Evolutionary conservation across 495 filamentous ascomycete genomes (phyloP).

Genomic region (Pyrenopolyporus hunteri): DNA sequence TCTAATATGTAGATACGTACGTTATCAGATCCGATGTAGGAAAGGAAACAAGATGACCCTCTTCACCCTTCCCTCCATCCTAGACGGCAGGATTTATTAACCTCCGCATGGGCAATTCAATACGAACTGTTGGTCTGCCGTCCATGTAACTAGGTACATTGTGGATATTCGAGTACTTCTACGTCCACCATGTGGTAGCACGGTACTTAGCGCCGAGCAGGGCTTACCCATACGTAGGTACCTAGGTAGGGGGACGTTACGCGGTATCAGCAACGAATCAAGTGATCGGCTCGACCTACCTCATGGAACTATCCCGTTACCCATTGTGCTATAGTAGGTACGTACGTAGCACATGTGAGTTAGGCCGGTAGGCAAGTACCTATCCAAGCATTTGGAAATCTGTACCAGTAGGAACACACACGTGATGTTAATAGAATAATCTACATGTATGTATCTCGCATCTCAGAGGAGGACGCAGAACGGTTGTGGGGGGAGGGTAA

Average conservation of each 20-base stretch:
- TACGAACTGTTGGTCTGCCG: conserved; percentile 4
- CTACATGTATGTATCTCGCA: conserved; percentile 14
- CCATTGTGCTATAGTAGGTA: no score
- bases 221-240: neutral
- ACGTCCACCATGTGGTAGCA: conserved; percentile 4
- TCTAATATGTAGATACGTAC: neutral
- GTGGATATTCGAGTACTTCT: conserved; percentile 1
- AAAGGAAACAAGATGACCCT: conserved; percentile 3
- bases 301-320: no score
- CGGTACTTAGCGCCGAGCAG: conserved; percentile 6
- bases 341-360: no score
- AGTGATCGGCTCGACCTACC: no score
- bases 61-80: conserved; percentile 6
- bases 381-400: no score
- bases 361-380: no score
- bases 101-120: conserved; percentile 21
- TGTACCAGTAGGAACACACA: no score
- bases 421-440: no score
- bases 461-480: conserved; percentile 4
- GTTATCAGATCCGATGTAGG: conserved; percentile 17
- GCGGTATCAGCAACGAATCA: conserved; percentile 11
- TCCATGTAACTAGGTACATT: neutral
- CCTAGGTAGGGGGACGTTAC: neutral
- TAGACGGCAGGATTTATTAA: conserved; percentile 5
- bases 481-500: conserved; percentile 22